Conservation (phyloP, 371 early-diverging fungal genomes). For the Lichtheimia hyalospora region DNA sequence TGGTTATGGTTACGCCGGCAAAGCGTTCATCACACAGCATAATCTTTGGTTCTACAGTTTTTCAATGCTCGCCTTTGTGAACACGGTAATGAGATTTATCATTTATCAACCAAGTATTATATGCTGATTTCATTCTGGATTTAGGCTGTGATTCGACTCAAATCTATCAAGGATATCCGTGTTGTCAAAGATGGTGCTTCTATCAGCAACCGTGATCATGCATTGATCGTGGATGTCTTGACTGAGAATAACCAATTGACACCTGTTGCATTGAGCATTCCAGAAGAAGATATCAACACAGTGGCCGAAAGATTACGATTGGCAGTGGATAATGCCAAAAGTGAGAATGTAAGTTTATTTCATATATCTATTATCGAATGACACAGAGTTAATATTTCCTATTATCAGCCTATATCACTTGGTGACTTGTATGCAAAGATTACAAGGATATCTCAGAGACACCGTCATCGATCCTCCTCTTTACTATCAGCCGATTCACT, state of each 20-base stretch:
- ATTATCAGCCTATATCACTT: conserved; percentile 18
- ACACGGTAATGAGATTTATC: conserved; percentile 22
- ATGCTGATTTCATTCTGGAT: background rate
- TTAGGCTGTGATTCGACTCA: conserved; percentile 32
- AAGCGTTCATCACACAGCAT: conserved; percentile 37
- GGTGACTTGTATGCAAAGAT: conserved; percentile 22
- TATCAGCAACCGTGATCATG: conserved; percentile 6
- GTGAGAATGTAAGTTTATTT: conserved; percentile 16
- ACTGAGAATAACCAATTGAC: conserved; percentile 8
- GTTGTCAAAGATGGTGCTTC: conserved; percentile 10
- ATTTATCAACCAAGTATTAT: background rate
- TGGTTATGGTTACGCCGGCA: conserved; percentile 41
- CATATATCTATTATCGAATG: background rate
- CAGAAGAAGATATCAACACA: conserved; percentile 20
- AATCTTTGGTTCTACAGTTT: conserved; percentile 48
- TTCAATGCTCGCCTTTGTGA: conserved; percentile 32
- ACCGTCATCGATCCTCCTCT: conserved; percentile 6
- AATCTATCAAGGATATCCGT: conserved; percentile 28
- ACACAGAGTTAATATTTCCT: background rate
- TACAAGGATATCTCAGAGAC: conserved; percentile 10
- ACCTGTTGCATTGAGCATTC: conserved; percentile 5
- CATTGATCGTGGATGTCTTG: conserved; percentile 13
- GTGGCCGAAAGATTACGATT: conserved; percentile 32
- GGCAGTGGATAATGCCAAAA: conserved; percentile 35
- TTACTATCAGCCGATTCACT: background rate